Conservation (phyloP, 495 filamentous ascomycete genomes). For the Penicillium turbatum region DNA sequence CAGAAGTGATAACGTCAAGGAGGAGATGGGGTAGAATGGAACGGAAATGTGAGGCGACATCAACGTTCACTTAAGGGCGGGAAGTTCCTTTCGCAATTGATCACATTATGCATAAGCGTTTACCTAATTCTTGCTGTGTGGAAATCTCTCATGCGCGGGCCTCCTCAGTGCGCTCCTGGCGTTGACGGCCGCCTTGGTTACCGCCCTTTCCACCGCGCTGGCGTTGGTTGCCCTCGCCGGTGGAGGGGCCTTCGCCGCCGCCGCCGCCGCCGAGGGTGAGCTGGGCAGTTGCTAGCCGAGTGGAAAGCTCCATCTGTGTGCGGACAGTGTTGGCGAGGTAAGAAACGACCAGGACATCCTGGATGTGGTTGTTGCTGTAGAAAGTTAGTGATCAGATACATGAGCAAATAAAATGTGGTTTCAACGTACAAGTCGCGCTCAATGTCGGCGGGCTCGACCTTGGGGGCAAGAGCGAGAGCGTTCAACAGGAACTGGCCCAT, state of each 20-base stretch:
- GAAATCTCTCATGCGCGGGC: slow-evolving; percentile 36
- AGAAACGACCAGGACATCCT: slow-evolving; percentile 93
- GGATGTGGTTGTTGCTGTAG: slow-evolving; percentile 89
- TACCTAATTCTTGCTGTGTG: slow-evolving; percentile 6
- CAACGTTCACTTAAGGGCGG: slow-evolving; percentile 9
- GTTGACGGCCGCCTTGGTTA: slow-evolving; percentile 40
- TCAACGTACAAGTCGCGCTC: slow-evolving; percentile 80
- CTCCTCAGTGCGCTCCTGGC: slow-evolving; percentile 41
- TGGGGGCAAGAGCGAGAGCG: slow-evolving; percentile 84
- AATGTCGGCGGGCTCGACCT: slow-evolving; percentile 83
- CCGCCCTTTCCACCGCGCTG: slow-evolving; percentile 47
- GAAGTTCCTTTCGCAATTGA: slow-evolving; percentile 16
- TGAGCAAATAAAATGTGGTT: not conserved
- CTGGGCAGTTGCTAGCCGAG: slow-evolving; percentile 81
- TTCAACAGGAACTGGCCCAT: slow-evolving; percentile 93
- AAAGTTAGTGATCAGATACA: slow-evolving; percentile 39
- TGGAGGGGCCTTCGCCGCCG: slow-evolving; percentile 41
- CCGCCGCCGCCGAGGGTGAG: slow-evolving; percentile 60
- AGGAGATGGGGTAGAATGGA: slow-evolving; percentile 8
- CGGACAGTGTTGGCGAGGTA: slow-evolving; percentile 98
- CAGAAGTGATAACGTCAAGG: slow-evolving; percentile 23
- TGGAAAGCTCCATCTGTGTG: slow-evolving; percentile 96
- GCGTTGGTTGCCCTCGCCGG: slow-evolving; percentile 35
- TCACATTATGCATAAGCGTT: slow-evolving; percentile 27
- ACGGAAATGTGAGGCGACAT: slow-evolving; percentile 17